A percentile compares a stretch with the other conserved stretches of the same genome.
phyloP scores from a whole-genome alignment of 306 rosid species.

The Psophocarpus tetragonolobus region DNA sequence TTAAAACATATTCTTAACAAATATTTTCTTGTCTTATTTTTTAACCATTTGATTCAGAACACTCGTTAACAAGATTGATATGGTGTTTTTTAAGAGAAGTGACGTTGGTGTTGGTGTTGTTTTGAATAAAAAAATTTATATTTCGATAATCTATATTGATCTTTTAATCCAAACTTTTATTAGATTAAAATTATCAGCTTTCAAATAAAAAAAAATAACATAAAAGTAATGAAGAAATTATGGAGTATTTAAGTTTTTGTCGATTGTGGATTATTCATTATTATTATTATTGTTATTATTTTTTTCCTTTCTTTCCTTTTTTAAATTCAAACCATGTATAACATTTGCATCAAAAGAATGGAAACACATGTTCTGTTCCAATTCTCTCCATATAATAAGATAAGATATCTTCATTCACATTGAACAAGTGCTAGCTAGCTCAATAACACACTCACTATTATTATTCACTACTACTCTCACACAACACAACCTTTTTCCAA shows the following conservation, averaged over 20 bases:
- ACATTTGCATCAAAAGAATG: slow-evolving; percentile 39
- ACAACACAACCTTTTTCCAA: not conserved
- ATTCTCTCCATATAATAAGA: not conserved
- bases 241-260: not conserved
- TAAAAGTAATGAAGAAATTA: not conserved
- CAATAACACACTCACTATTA: not conserved
- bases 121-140: too few species aligned
- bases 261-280: not conserved
- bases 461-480: too few species aligned
- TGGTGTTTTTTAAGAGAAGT: too few species aligned
- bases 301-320: not conserved
- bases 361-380: slow-evolving; percentile 17
- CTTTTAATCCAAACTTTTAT: too few species aligned
- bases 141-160: too few species aligned
- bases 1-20: too few species aligned
- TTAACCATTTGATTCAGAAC: too few species aligned
- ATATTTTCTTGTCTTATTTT: too few species aligned
- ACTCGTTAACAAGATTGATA: too few species aligned
- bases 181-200: not conserved
- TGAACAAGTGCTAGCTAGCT: not conserved
- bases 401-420: slow-evolving; percentile 9
- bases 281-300: too few species aligned
- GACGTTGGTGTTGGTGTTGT: too few species aligned
- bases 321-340: not conserved
- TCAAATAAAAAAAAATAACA: not conserved